phyloP scores from a whole-genome alignment of 176 grass and related monocot genomes.

The Hordeum marinum region DNA sequence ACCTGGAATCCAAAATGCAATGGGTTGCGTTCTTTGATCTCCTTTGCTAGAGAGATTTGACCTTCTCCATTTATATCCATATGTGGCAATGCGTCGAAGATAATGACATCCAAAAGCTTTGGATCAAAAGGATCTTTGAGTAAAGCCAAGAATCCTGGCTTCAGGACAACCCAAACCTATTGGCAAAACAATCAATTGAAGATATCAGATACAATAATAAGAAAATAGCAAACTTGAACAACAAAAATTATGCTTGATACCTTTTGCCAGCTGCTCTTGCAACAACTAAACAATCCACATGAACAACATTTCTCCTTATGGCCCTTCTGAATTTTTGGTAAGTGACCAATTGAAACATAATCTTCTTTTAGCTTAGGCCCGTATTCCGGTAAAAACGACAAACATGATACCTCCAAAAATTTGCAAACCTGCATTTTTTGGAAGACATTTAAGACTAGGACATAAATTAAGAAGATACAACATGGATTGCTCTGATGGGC shows the following conservation, averaged over 20 bases:
- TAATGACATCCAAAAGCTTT: conserved; percentile 91
- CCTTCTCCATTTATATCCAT: conserved; percentile 90
- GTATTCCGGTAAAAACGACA: conserved; percentile 96
- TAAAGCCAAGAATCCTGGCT: conserved; percentile 95
- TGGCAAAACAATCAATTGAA: conserved; percentile 25
- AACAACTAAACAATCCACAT: conserved; percentile 71
- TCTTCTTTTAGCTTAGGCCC: conserved; percentile 96
- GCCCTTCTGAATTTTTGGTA: conserved; percentile 84
- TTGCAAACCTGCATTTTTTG: conserved; percentile 77
- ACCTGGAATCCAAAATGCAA: conserved; percentile 94
- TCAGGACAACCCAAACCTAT: conserved; percentile 93
- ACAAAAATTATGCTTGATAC: conserved; percentile 29
- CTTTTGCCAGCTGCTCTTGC: conserved; percentile 96
- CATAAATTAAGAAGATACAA: conserved; percentile 19
- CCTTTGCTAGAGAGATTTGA: conserved; percentile 78
- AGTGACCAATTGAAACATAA: conserved; percentile 86
- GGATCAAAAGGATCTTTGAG: conserved; percentile 90
- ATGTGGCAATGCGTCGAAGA: conserved; percentile 85
- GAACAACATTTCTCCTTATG: conserved; percentile 56
- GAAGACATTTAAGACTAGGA: background rate
- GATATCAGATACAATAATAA: conserved; percentile 22
- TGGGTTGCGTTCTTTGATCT: conserved; percentile 88
- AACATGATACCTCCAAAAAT: conserved; percentile 90
- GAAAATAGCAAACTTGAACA: conserved; percentile 20
- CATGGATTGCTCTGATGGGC: background rate